Base-by-base conservation (phyloP, 2,329 filamentous ascomycete genomes). In the Talaromyces sp. region DNA sequence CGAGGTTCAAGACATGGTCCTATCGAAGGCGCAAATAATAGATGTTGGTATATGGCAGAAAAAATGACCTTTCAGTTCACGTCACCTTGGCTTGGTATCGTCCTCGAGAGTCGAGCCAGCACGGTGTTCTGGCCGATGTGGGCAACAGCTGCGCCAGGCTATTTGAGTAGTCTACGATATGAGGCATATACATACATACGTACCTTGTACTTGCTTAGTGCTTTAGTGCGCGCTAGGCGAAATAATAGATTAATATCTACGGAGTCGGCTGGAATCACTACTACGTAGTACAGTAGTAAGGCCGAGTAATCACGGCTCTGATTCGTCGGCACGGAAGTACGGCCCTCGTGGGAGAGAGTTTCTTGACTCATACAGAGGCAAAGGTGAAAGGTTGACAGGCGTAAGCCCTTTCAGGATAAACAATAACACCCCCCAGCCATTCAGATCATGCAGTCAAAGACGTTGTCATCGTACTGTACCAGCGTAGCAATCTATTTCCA, bases 291-390 rank as follows among this genome's bases (percentile, higher is more conserved):
- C 35, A 11, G 22, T 54, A 39, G 11, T 22, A 56, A 15, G 31
- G 52, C 19, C 33, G n/a, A 39, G 19, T 22, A 7, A 35, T 22
- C 43, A 25, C 43, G 22, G n/a, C 9, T 61, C 43, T 61, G 58
- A 62, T 62, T 62, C 19, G 60, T 31, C 58, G 11, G 58, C 45
- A 56, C 58, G 58, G 58, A 61, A 61, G 43, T 49, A 50, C 43
- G 43, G 58, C 60, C 45, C 47, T 60, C 27, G 31, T 56, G 31
- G 31, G 31, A 35, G 17, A 54, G 50, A 54, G 31, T 54, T n/a
- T 22, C 33, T 22, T 22, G 52, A 56, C 52, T 39, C 52, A 19
- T 15, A 22, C 33, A 17, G 11, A 35, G 15, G 33, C 15, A 37
- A 37, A 22, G n/a, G 6, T 39, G 27, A 56, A 52, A 52, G 6